Base-by-base conservation (phyloP, 2,329 filamentous ascomycete genomes). In the Microcera coccophila region DNA sequence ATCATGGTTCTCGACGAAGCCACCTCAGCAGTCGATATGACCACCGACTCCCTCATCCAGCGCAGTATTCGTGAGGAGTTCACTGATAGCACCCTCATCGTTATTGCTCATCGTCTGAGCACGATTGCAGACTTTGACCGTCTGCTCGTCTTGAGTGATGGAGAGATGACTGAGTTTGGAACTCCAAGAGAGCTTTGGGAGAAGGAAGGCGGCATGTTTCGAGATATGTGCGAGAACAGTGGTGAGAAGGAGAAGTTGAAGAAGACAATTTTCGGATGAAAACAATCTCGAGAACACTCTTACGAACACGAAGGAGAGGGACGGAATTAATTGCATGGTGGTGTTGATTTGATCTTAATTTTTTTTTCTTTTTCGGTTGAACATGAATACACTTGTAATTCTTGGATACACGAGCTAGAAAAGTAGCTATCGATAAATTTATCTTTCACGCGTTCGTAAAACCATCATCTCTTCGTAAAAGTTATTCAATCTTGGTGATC, bases 1-100 rank as follows among this genome's bases (percentile, higher is more conserved):
- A 81, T 91, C 54, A 85, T 91, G 78, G 80, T 90, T 2, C 75
- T 90, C 1, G 86, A 91, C 60, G 86, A 90, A 66, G 86, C 87
- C 1, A 91, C 87, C 0, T 84, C 79, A 3, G 85, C 86, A 0
- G 85, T 90, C 3, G 86, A 90, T 62, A 87, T 88, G 82, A 71
- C 75, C 31, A 90, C 86, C 0, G 86, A 90, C 59, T 69, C 75
- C 1, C 73, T 87, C 19, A 90, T 90, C 55, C 85, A 90, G 66
- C 75, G 81, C 5, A 81, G 75, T 38, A 88, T 90, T 53, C 74
- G 84, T 17, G 79, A 85, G 56, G 83, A 87, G 60, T 88, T 88
- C 50, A 78, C 73, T 1, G 79, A 79, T 47, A 78, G 76, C 31
- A 88, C 85, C 1, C 67, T 89, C 20, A 65, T 90, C 15, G 84